phyloP scores from a whole-genome alignment of 1,284 basidiomycete species.

The Abortiporus biennis region DNA sequence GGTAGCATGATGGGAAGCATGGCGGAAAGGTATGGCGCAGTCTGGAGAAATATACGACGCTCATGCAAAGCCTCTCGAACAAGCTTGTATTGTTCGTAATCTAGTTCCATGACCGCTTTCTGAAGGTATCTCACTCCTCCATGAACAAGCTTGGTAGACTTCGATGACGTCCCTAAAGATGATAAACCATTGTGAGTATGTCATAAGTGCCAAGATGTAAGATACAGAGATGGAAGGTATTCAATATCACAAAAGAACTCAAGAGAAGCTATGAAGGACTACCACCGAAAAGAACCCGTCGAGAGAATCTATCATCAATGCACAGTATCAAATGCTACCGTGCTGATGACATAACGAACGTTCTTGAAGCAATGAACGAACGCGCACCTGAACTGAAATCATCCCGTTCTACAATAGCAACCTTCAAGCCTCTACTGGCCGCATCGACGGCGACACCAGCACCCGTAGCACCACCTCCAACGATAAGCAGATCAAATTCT shows the following conservation, averaged over 20 bases:
- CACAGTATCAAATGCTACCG: no score
- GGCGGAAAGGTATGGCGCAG: slow-evolving; percentile 88
- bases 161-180: slow-evolving; percentile 84
- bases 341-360: no score
- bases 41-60: slow-evolving; percentile 90
- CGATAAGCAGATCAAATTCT: slow-evolving; percentile 77
- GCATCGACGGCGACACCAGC: slow-evolving; percentile 94
- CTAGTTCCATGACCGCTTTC: slow-evolving; percentile 93
- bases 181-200: neutral
- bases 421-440: slow-evolving; percentile 85
- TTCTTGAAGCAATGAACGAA: neutral
- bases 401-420: slow-evolving; percentile 90
- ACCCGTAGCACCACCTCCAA: slow-evolving; percentile 94
- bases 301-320: no score
- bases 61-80: slow-evolving; percentile 93
- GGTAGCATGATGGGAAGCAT: slow-evolving; percentile 96
- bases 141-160: slow-evolving; percentile 97
- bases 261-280: no score
- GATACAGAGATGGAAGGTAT: no score
- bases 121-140: slow-evolving; percentile 97
- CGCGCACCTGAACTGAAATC: slow-evolving; percentile 81
- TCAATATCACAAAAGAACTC: no score
- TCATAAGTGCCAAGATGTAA: no score
- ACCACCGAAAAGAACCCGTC: no score
- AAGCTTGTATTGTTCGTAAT: slow-evolving; percentile 96